Conservation (phyloP, 306 rosid genomes). For the Rubus parviflorus region DNA sequence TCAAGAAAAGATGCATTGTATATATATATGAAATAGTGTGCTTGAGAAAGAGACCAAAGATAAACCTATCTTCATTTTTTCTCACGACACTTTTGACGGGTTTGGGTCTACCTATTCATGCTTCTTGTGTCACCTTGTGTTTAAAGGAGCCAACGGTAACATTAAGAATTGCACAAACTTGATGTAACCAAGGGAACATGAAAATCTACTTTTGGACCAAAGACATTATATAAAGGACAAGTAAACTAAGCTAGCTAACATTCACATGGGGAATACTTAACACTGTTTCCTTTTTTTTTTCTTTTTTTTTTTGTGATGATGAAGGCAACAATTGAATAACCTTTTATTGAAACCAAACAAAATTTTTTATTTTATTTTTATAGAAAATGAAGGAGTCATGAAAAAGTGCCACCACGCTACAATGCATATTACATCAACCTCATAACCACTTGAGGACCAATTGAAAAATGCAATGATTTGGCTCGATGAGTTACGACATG, state of each 20-base stretch:
- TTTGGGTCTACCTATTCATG: conserved; percentile 7
- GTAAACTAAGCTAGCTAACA: not conserved
- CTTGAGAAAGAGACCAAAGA: conserved; percentile 6
- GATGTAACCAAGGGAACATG: not conserved
- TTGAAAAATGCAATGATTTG: no score
- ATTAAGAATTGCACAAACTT: not conserved
- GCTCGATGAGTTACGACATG: no score
- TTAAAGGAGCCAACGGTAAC: not conserved
- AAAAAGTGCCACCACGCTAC: no score
- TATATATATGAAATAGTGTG: not conserved
- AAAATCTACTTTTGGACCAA: not conserved
- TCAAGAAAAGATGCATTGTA: not conserved
- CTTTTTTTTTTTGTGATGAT: no score
- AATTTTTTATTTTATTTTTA: no score
- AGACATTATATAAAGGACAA: not conserved
- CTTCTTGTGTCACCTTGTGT: not conserved
- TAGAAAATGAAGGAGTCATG: no score
- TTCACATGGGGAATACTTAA: not conserved
- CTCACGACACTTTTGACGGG: not conserved
- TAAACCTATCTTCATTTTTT: not conserved
- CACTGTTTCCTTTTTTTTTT: no score
- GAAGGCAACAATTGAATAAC: no score
- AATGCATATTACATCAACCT: no score
- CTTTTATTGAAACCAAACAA: no score
- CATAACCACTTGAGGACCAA: no score